Base-by-base conservation (phyloP, 768 basidiomycete genomes). In the Mycena filopes region DNA sequence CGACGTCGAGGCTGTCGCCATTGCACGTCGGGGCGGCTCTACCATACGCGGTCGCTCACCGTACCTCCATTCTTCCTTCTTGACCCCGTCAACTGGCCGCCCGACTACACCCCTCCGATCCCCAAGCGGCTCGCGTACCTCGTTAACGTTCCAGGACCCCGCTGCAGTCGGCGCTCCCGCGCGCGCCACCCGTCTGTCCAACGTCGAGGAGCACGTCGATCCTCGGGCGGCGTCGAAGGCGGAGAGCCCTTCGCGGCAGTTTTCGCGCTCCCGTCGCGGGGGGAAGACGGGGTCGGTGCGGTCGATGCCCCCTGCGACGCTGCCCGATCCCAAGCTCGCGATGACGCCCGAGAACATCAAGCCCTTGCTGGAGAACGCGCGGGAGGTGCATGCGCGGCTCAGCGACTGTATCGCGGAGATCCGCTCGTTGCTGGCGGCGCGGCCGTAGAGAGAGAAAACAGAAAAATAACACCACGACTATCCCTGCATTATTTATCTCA, bases 311-410 rank as follows among this genome's bases (percentile, higher is more conserved):
- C 65, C 74, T 2, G 71, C 68, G 21, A 59, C 66, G 18, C 45
- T 80, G 23, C 77, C 82, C 1, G 84, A 86, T 61, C 77, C 81
- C 40, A 87, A 82, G 72, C 74, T 96, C 45, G 89, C 92, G 45
- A 87, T 96, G 87, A 94, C 92, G 15, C 94, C 94, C 0, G 94
- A 95, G 77, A 95, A 94, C 71, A 94, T 96, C 70, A 85, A 83
- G 75, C 94, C 94, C 33, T 71, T 94, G 61, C 75, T 95, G 42
- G 92, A 94, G 77, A 94, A 93, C 71, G 89, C 93, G 28, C 87
- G 80, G 64, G 93, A 94, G 77, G 92, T 95, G 43, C 85, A 90
- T 58, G 74, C 77, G 54, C 81, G 87, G 51, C 83, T 94, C 71
- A 74, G 76, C 10, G 89, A 92, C 51, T 95, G 93, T 76, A 85